Percentiles rank a stretch among this genome's conserved stretches.
Conservation (phyloP, 352 stramenopile genomes). For the Phytopythium helicoides region DNA sequence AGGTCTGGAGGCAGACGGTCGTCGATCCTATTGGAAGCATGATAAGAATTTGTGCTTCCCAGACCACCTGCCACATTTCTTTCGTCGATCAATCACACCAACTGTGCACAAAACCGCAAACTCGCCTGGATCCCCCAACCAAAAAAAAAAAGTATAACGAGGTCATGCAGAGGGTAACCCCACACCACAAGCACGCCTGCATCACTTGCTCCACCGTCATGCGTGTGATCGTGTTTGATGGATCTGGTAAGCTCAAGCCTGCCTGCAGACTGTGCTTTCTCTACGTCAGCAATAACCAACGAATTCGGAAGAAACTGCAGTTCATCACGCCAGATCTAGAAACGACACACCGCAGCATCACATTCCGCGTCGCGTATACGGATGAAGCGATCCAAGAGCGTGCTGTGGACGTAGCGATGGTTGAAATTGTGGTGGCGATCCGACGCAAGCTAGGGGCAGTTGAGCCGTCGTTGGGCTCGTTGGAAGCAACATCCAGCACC, state of each 20-base stretch:
- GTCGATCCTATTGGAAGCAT: conserved; percentile 22
- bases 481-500: too few relatives aligned
- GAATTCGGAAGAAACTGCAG: conserved; percentile 31
- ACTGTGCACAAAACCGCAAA: conserved; percentile 39
- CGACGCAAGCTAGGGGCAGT: neutral
- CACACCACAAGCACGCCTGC: conserved; percentile 20
- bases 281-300: conserved; percentile 29
- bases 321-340: conserved; percentile 33
- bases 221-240: conserved; percentile 11
- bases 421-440: conserved; percentile 12
- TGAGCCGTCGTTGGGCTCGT: neutral
- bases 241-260: conserved; percentile 24
- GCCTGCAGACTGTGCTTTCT: conserved; percentile 40
- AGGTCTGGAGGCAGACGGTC: conserved; percentile 22
- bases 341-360: conserved; percentile 36
- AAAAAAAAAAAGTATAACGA: conserved; percentile 19
- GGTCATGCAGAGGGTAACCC: conserved; percentile 20
- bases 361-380: conserved; percentile 41
- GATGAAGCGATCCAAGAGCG: conserved; percentile 23
- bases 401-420: conserved; percentile 23
- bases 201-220: conserved; percentile 23
- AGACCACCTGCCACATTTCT: conserved; percentile 18
- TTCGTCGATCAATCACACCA: conserved; percentile 17
- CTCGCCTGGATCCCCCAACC: conserved; percentile 34
- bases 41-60: conserved; percentile 17